Evolutionary conservation across 2,329 filamentous ascomycete genomes (phyloP).

Genomic region (Aureobasidium sp.): DNA sequence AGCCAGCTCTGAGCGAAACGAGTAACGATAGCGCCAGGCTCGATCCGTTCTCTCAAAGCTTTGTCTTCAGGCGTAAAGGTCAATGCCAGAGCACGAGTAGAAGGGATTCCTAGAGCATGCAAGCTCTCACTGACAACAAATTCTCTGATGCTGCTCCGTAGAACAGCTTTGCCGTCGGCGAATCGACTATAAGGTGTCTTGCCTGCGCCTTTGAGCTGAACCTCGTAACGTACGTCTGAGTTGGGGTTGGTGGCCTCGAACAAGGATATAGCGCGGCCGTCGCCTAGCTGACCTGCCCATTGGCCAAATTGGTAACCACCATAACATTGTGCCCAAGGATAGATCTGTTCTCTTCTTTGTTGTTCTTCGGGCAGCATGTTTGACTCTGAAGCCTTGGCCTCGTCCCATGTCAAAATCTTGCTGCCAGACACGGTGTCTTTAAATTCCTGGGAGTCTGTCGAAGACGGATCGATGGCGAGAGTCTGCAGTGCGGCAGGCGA

Average conservation of each 20-base stretch:
- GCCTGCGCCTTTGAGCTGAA: slow-evolving; percentile 92
- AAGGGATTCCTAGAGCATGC: slow-evolving; percentile 77
- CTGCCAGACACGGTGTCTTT: slow-evolving; percentile 73
- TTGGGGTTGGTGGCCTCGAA: slow-evolving; percentile 78
- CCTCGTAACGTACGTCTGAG: slow-evolving; percentile 70
- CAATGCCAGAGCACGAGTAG: slow-evolving; percentile 77
- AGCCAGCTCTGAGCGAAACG: slow-evolving; percentile 90
- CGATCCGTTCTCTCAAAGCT: slow-evolving; percentile 70
- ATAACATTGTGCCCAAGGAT: slow-evolving; percentile 98
- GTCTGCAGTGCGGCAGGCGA: slow-evolving; percentile 73
- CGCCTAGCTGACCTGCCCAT: slow-evolving; percentile 93
- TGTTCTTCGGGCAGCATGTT: slow-evolving; percentile 42
- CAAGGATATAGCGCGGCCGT: slow-evolving; percentile 87
- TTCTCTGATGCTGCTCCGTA: slow-evolving; percentile 88
- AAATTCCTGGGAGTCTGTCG: slow-evolving; percentile 68
- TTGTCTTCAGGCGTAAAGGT: slow-evolving; percentile 65
- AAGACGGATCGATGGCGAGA: slow-evolving; percentile 64
- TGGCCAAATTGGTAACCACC: slow-evolving; percentile 67
- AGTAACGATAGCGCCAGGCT: slow-evolving; percentile 87
- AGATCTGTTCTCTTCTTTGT: slow-evolving; percentile 59
- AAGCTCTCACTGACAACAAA: slow-evolving; percentile 88
- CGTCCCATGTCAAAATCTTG: slow-evolving; percentile 70
- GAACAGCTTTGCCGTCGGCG: slow-evolving; percentile 88
- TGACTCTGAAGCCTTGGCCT: slow-evolving; percentile 36
- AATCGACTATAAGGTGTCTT: slow-evolving; percentile 93